Evolutionary conservation across 306 rosid genomes (phyloP).

Genomic region (Rubus parviflorus): DNA sequence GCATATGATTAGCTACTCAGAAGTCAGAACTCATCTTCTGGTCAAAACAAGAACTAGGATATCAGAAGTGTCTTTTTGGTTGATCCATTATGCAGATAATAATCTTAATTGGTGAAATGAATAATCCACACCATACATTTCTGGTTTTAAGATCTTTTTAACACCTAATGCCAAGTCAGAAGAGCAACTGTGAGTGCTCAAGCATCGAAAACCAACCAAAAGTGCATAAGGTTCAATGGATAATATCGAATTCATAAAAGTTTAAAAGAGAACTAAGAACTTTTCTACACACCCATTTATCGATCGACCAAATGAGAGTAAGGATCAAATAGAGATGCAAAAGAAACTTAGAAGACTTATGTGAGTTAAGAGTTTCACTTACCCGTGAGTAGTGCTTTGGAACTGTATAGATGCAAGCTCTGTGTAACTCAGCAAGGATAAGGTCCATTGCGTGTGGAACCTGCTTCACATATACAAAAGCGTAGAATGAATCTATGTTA

Average conservation of each 20-base stretch:
- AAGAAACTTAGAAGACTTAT: neutral
- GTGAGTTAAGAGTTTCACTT: slow-evolving; percentile 8
- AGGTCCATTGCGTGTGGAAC: slow-evolving; percentile 72
- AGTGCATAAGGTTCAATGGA: neutral
- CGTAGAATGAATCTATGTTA: slow-evolving; percentile 10
- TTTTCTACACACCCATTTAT: neutral
- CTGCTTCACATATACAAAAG: slow-evolving; percentile 42
- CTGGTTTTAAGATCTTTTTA: neutral
- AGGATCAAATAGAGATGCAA: slow-evolving; percentile 8
- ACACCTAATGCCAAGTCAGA: neutral
- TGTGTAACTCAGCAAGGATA: slow-evolving; percentile 83
- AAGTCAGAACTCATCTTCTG: neutral
- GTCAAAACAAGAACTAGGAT: neutral
- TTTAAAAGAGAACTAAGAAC: neutral
- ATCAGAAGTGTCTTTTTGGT: neutral
- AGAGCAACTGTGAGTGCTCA: neutral
- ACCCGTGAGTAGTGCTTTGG: slow-evolving; percentile 89
- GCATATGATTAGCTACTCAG: neutral
- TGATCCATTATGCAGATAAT: neutral
- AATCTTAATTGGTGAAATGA: neutral
- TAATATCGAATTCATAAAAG: neutral
- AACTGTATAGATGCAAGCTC: slow-evolving; percentile 78
- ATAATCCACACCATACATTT: neutral
- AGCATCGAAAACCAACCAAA: neutral
- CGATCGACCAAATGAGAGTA: too few relatives aligned